phyloP scores from a whole-genome alignment of 2,329 filamentous ascomycete genomes.

The Hypoxylon sp. region DNA sequence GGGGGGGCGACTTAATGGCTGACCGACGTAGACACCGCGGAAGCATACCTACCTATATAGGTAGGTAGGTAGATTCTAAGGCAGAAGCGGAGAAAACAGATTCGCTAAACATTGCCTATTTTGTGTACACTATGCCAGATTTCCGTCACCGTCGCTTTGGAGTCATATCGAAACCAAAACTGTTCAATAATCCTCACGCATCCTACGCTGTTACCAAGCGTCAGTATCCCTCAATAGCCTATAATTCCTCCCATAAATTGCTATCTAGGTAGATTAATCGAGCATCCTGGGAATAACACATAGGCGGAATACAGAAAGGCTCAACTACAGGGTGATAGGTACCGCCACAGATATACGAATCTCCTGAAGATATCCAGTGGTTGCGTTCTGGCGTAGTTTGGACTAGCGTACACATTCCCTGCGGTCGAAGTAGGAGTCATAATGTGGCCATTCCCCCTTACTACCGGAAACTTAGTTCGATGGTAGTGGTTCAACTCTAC shows the following conservation, averaged over 20 bases:
- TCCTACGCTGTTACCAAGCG: background rate
- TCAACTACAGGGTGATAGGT: background rate
- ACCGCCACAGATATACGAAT: background rate
- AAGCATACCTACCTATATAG: too few relatives aligned
- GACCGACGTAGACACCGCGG: background rate
- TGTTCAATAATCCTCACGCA: conserved; percentile 6
- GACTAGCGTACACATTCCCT: background rate
- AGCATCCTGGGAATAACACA: background rate
- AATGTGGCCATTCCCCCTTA: background rate
- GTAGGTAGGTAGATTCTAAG: background rate
- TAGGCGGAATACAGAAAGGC: background rate
- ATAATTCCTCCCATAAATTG: background rate
- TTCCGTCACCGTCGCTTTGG: background rate
- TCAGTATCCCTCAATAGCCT: conserved; percentile 16
- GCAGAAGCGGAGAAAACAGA: background rate
- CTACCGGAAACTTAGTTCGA: background rate
- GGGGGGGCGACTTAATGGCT: background rate
- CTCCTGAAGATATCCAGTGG: background rate
- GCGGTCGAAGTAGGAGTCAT: too few relatives aligned
- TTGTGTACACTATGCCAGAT: background rate
- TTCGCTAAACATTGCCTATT: background rate
- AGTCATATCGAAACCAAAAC: background rate
- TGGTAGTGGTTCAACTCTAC: background rate
- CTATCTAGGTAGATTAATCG: background rate
- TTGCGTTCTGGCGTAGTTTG: background rate